Evolutionary conservation across 1,284 basidiomycete genomes (phyloP), one percentile per base, ranked within the genome.

Genomic region (Caloboletus inedulis): DNA sequence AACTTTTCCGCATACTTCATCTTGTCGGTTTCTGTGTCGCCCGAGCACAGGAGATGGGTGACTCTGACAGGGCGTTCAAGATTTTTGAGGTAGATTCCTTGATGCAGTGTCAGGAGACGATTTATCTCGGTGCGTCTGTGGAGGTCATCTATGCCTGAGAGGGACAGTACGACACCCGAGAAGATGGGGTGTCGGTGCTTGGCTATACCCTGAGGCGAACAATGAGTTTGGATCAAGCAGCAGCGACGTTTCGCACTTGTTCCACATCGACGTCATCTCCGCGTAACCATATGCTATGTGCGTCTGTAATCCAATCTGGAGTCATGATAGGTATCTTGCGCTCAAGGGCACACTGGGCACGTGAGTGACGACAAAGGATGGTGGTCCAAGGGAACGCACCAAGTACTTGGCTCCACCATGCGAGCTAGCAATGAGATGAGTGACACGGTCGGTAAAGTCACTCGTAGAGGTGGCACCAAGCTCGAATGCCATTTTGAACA

Each of bases 351-450:
- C 86, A 91, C 84, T 91, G 61, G 8, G 23, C 23, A 45, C 14
- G 8, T 60, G 48, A 58, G 55, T 7, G 16, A 49, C 36, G 13
- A 52, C 29, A 35, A 43, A 19, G 6, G n/a, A 27, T 33, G 7
- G 41, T 31, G 16, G 19, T 4, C 7, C 34, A 19, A 54, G 40
- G 34, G 41, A 19, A 68, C 77, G 46, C 37, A 81, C 89, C 65
- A 66, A 73, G 64, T 93, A 93, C 65, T 94, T 94, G n/a, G 84
- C 77, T 23, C 88, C 84, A 7, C 87, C 87, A 56, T 86, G 82
- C 16, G 72, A 72, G 27, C 72, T 74, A 1, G 90, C 87, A 42
- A 94, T 74, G 34, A 94, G 77, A 69, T 94, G 90, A 0, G 91
- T 93, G 27, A 90, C 87, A 47, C 77, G 78, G 65, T 90, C 87